Conservation (phyloP, 1,284 basidiomycete genomes). For the Wallemia hederae region DNA sequence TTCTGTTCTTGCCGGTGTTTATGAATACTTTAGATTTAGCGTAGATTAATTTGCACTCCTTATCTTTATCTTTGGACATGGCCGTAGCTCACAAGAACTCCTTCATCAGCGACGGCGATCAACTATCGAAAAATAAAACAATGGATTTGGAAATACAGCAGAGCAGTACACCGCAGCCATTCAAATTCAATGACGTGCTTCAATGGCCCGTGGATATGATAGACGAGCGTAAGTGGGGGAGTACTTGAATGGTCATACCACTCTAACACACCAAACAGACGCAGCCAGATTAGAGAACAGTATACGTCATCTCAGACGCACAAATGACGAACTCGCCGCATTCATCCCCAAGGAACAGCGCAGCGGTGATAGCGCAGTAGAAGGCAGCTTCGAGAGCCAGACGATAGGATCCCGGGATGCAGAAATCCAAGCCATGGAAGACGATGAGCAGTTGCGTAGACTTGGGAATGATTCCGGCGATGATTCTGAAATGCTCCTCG, state of each 20-base stretch:
- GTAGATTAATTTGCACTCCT: not conserved
- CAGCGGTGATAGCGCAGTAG: not conserved
- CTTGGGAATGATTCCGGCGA: not conserved
- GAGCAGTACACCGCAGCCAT: not conserved
- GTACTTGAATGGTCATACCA: not conserved
- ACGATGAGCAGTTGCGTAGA: not conserved
- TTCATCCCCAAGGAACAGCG: not conserved
- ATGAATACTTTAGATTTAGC: not conserved
- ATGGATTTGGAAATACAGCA: not conserved
- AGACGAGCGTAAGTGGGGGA: not conserved
- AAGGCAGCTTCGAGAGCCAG: not conserved
- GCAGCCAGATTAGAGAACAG: not conserved
- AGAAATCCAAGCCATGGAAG: not conserved
- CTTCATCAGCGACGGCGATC: too few relatives aligned
- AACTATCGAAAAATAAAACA: not conserved
- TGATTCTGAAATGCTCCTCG: not conserved
- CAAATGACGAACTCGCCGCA: not conserved
- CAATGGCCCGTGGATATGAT: not conserved
- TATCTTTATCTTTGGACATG: too few relatives aligned
- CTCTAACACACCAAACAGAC: not conserved
- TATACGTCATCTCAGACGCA: not conserved
- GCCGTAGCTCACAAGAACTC: too few relatives aligned
- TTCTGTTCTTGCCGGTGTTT: not conserved
- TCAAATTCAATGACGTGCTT: not conserved
- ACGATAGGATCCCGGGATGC: not conserved